Conservation (phyloP, 192 early-diverging fungal genomes). For the Mycoemilia scoparia region DNA sequence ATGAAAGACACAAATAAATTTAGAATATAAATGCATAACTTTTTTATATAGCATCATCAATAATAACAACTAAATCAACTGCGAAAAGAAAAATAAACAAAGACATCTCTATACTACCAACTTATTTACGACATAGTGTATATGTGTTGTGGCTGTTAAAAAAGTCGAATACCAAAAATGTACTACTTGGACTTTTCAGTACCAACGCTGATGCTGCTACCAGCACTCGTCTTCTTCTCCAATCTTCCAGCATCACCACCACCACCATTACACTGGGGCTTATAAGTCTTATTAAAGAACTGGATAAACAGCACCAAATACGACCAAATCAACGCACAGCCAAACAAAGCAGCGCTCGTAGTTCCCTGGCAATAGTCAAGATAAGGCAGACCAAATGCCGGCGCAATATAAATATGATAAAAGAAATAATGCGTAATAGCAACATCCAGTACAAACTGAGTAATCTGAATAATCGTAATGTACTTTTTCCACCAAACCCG, state of each 20-base stretch:
- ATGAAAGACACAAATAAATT: background rate
- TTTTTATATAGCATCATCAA: background rate
- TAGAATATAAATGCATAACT: background rate
- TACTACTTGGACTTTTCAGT: too few species aligned
- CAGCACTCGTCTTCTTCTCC: background rate
- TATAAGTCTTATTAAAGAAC: slow-evolving; percentile 57
- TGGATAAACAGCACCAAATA: slow-evolving; percentile 72
- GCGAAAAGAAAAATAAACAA: background rate
- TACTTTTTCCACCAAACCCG: slow-evolving; percentile 65
- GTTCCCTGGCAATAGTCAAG: slow-evolving; percentile 42
- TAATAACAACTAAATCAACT: background rate
- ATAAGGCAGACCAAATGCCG: slow-evolving; percentile 36
- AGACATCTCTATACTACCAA: background rate
- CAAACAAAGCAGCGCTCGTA: slow-evolving; percentile 60
- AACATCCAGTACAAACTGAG: slow-evolving; percentile 63
- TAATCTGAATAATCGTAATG: slow-evolving; percentile 65
- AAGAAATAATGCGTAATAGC: slow-evolving; percentile 42
- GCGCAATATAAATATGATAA: slow-evolving; percentile 40
- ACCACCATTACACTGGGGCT: background rate
- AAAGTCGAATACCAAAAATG: too few species aligned
- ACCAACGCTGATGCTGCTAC: too few species aligned
- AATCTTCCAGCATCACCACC: background rate
- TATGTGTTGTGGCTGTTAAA: background rate
- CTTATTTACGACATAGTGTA: background rate
- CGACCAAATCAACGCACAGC: slow-evolving; percentile 53